Percentiles rank a stretch among this genome's conserved stretches.
Evolutionary conservation across 345 rosid genomes (phyloP).

Genomic region (Syzygium grande): DNA sequence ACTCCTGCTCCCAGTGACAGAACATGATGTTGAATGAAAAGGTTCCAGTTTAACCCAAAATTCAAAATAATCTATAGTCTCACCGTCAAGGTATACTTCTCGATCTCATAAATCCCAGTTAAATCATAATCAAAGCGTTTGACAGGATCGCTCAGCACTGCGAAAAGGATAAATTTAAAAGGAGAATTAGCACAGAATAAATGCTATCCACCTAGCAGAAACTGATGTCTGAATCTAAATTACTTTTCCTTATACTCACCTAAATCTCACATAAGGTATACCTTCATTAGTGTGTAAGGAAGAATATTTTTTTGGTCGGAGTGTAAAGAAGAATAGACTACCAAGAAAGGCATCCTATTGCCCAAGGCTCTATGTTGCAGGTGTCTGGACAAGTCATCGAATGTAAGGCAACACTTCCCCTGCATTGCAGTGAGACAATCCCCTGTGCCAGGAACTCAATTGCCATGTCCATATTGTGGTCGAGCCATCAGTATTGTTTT

Average conservation of each 20-base stretch:
- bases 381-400: background rate
- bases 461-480: background rate
- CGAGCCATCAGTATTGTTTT: background rate
- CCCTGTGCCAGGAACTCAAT: background rate
- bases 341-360: background rate
- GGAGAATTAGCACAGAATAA: background rate
- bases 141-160: conserved; percentile 74
- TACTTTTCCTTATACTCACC: background rate
- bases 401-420: background rate
- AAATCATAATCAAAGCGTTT: conserved; percentile 73
- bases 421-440: background rate
- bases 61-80: conserved; percentile 8
- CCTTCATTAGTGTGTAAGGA: background rate
- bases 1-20: conserved; percentile 44
- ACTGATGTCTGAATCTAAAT: background rate
- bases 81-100: conserved; percentile 73
- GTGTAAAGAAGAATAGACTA: background rate
- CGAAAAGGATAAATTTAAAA: background rate
- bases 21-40: background rate
- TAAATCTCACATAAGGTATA: background rate
- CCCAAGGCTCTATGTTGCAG: background rate
- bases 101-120: conserved; percentile 69
- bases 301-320: background rate
- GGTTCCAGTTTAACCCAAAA: background rate
- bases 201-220: background rate